Base-by-base conservation (phyloP, 305 asterid species). In the Fraxinus sp. region DNA sequence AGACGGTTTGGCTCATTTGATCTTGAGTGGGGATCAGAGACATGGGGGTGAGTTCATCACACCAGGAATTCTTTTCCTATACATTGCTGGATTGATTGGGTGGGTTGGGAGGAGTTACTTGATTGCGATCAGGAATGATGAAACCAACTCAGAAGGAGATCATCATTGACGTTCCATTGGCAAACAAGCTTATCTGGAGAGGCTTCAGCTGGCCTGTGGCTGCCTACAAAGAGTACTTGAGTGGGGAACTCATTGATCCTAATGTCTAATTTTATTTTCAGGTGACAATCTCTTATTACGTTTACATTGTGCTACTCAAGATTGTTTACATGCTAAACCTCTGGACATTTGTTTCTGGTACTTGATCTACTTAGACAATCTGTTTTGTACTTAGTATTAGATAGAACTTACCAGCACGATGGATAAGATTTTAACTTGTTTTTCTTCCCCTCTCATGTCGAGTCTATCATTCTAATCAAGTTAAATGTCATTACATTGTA, bases 11-110 rank as follows among this genome's bases (percentile, higher is more conserved):
- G 98, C 99, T 0, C 99, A 94, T 85, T 85, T 95, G 98, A 95
- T 95, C 3, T 98, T 94, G 92, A 94, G 94, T 78, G 99, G 98
- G 7, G 99, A 95, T 78, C 98, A 94, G 81, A 89, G 97, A 79
- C 99, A 94, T 85, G 91, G 98, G 99, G 98, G 98, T 11, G 98
- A 95, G 90, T 95, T 95, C 87, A 93, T 95, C 78, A 95, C 98
- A 3, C 98, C 98, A 0, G 99, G 98, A 9, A 88, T 95, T 55
- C 71, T 95, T 73, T 94, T 94, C 94, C 81, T 93, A 73, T 95
- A 95, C 95, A 94, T 95, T 77, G 97, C 98, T 9, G 98, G 98
- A 41, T 95, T 97, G 97, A 94, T 95, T 76, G 99, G 99, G 90
- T 95, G 99, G 98, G 97, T 89, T 1, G 98, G 99, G 1, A 79